Conservation (phyloP, 495 filamentous ascomycete genomes). For the Paragyromitra xinjiangensis region DNA sequence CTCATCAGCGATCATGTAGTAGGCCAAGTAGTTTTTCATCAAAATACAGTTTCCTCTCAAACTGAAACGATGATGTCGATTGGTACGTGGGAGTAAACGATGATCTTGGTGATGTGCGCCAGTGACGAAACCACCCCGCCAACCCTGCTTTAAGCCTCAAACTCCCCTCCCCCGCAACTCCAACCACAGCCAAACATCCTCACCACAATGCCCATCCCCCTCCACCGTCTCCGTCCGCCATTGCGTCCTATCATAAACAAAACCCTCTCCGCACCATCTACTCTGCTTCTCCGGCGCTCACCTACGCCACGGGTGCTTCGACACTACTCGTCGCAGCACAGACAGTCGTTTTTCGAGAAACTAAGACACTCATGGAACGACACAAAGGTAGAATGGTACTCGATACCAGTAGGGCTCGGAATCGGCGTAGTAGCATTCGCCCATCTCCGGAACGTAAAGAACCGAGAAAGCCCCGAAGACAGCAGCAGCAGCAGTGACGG, state of each 20-base stretch:
- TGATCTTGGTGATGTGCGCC: background rate
- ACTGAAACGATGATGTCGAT: too few relatives aligned
- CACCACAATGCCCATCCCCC: conserved; percentile 10
- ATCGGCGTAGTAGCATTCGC: conserved; percentile 84
- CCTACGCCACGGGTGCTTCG: conserved; percentile 56
- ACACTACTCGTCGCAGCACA: conserved; percentile 42
- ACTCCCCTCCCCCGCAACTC: conserved; percentile 15
- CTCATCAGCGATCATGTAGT: too few relatives aligned
- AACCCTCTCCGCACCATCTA: background rate
- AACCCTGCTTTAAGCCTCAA: conserved; percentile 13
- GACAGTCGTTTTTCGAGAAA: conserved; percentile 70
- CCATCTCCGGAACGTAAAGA: conserved; percentile 74
- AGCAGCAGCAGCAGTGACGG: conserved; percentile 59
- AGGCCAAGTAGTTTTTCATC: too few relatives aligned
- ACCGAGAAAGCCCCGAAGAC: conserved; percentile 29
- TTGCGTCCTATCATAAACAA: conserved; percentile 1
- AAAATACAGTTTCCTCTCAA: too few relatives aligned
- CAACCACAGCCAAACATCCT: background rate
- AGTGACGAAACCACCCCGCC: too few relatives aligned
- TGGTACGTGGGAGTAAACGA: too few relatives aligned
- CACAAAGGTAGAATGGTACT: conserved; percentile 90
- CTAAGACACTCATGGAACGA: conserved; percentile 64
- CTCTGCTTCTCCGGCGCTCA: conserved; percentile 60
- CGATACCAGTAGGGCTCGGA: conserved; percentile 91
- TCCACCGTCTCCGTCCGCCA: conserved; percentile 25